A percentile compares a stretch with the other conserved stretches of the same genome.
Conservation (phyloP, 2,329 filamentous ascomycete species). For the Xylaria arbuscula region DNA sequence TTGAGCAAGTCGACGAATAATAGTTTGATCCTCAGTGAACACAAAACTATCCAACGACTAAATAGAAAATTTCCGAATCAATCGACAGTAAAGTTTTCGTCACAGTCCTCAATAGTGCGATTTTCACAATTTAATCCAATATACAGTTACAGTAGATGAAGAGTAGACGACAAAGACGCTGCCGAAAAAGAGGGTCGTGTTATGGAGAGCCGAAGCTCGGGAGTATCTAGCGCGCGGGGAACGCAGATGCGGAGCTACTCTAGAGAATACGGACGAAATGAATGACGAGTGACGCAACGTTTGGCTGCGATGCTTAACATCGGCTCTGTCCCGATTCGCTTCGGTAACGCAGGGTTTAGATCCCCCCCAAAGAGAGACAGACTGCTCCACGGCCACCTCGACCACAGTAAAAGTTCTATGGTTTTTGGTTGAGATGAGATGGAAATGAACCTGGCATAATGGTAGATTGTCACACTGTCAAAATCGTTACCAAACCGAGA, state of each 20-base stretch:
- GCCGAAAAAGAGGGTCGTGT: not conserved
- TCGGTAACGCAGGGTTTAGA: not conserved
- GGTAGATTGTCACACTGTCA: not conserved
- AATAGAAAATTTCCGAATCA: no score
- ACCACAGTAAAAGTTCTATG: no score
- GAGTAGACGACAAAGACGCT: no score
- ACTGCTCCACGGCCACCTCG: not conserved
- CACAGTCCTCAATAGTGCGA: no score
- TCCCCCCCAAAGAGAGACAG: not conserved
- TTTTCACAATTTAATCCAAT: not conserved
- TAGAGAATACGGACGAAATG: not conserved
- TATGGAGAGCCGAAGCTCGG: constrained; percentile 20
- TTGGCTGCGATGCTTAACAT: constrained; percentile 26
- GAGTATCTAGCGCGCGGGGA: constrained; percentile 20
- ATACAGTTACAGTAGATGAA: not conserved
- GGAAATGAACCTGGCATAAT: not conserved
- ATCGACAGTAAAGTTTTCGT: no score
- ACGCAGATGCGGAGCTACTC: constrained; percentile 11
- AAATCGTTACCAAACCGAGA: not conserved
- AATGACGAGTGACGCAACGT: constrained; percentile 15
- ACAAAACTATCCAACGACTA: no score
- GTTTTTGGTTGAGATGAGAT: not conserved
- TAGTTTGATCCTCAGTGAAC: no score
- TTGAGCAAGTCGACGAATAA: no score
- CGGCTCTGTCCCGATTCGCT: constrained; percentile 29